Conservation (phyloP, 768 basidiomycete species). For the Mrakia hoshinonis region DNA sequence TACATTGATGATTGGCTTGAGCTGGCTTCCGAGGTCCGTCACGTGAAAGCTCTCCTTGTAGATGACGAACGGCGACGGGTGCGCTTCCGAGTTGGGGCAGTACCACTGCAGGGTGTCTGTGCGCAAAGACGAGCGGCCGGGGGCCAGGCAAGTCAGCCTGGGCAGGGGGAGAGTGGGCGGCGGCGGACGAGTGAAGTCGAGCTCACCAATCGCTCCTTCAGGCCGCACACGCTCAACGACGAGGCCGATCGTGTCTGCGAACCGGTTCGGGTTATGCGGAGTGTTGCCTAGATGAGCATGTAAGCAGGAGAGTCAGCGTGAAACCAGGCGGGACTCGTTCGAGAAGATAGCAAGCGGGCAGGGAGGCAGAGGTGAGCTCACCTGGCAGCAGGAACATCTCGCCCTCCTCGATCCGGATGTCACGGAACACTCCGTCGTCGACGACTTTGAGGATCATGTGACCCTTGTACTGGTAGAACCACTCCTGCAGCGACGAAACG, state of each 20-base stretch:
- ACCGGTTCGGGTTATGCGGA: constrained; percentile 90
- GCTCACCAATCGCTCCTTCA: constrained; percentile 59
- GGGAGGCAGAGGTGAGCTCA: constrained; percentile 38
- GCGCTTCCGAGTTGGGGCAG: constrained; percentile 54
- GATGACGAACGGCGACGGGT: constrained; percentile 61
- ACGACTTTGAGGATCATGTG: constrained; percentile 82
- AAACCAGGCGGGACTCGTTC: not conserved
- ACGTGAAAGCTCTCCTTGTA: constrained; percentile 79
- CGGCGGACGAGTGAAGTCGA: not conserved
- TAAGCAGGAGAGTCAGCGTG: not conserved
- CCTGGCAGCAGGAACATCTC: constrained; percentile 95
- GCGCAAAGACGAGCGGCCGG: not conserved
- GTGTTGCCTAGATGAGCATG: constrained; percentile 60
- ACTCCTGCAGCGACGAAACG: constrained; percentile 53
- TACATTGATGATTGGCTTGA: constrained; percentile 71
- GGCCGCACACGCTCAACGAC: constrained; percentile 84
- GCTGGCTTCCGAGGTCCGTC: constrained; percentile 81
- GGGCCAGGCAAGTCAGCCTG: not conserved
- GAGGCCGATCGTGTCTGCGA: constrained; percentile 78
- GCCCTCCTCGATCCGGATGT: constrained; percentile 84
- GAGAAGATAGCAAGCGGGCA: not conserved
- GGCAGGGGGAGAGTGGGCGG: too few species aligned
- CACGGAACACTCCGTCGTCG: constrained; percentile 67
- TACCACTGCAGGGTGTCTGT: constrained; percentile 89
- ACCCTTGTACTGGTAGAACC: constrained; percentile 97